phyloP scores from a whole-genome alignment of 2,329 filamentous ascomycete genomes.

The Chaetomiaceae sp. region DNA sequence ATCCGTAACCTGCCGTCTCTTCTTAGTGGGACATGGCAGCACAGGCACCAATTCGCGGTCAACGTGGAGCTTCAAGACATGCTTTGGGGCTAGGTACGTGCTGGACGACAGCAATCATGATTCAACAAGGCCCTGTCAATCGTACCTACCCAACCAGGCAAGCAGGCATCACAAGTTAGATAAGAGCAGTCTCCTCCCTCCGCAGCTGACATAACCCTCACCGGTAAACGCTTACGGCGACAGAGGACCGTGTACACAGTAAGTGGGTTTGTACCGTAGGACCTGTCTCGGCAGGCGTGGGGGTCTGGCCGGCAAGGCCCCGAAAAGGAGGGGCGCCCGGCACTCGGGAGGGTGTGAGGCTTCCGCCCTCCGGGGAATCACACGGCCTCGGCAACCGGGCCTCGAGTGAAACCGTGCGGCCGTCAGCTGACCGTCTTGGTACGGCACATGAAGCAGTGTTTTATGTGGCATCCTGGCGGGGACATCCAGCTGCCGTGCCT shows the following conservation, averaged over 20 bases:
- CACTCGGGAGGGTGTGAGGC: not conserved
- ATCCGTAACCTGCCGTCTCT: not conserved
- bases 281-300: conserved; percentile 6
- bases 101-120: not conserved
- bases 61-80: not conserved
- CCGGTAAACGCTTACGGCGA: not conserved
- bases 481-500: not conserved
- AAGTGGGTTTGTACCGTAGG: not conserved
- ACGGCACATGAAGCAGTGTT: not conserved
- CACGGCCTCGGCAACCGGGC: conserved; percentile 5
- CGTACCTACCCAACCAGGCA: no score
- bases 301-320: not conserved
- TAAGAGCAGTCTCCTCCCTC: not conserved
- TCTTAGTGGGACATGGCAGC: not conserved
- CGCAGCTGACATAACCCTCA: not conserved
- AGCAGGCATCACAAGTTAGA: no score
- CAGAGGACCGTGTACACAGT: not conserved
- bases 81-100: not conserved
- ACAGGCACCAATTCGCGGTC: not conserved
- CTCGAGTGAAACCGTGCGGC: conserved; percentile 4
- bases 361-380: conserved; percentile 1
- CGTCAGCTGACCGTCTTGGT: conserved; percentile 13
- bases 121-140: no score
- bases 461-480: not conserved
- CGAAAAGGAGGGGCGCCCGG: conserved; percentile 1